phyloP scores from a whole-genome alignment of 2,329 filamentous ascomycete genomes.

The Tolypocladium pustulatum region DNA sequence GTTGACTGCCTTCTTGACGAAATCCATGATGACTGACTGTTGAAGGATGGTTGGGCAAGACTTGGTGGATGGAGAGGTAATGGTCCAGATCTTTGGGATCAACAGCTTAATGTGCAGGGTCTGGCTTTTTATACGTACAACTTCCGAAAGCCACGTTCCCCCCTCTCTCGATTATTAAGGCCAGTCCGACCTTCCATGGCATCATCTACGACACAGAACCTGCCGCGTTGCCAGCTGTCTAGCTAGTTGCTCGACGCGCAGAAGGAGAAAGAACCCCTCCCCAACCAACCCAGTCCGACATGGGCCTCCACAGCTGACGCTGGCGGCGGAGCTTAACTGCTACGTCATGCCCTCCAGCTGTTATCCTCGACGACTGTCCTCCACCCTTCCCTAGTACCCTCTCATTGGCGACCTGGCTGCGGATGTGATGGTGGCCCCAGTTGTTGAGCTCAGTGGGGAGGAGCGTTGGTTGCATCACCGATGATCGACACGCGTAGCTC shows the following conservation, averaged over 20 bases:
- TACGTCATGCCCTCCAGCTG: slow-evolving; percentile 1
- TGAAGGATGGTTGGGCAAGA: background rate
- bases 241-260: background rate
- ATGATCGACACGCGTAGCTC: background rate
- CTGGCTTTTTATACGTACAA: background rate
- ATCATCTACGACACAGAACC: background rate
- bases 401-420: background rate
- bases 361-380: background rate
- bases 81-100: background rate
- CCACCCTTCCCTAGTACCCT: background rate
- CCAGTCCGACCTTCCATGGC: background rate
- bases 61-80: background rate
- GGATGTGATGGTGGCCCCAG: background rate
- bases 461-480: background rate
- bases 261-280: background rate
- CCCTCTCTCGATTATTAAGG: background rate
- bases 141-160: background rate
- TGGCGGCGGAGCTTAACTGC: background rate
- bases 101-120: background rate
- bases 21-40: slow-evolving; percentile 22
- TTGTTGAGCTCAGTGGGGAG: background rate
- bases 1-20: slow-evolving; percentile 24
- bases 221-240: background rate
- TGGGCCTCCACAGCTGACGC: background rate
- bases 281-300: background rate